These are phyloP conservation scores for Echium plantagineum DNA, from an alignment of 257 asterid species.

Conservation along the genomic window DNA sequence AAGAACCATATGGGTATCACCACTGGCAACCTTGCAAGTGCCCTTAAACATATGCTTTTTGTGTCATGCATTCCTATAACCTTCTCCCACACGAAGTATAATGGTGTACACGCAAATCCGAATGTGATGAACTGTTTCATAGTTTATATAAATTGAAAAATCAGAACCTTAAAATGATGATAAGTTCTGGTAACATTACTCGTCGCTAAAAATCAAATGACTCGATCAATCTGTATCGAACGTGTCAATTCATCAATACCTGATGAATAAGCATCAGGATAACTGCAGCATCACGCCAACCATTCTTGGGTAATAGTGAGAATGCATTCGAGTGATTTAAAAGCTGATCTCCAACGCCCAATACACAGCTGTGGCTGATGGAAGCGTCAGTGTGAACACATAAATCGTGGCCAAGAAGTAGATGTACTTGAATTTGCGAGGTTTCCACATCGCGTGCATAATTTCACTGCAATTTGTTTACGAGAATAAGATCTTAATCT, in stretches of 20 bases:
- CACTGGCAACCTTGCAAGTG: slow-evolving; percentile 74
- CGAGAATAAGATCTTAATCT: not conserved
- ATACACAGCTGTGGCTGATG: slow-evolving; percentile 86
- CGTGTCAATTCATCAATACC: slow-evolving; percentile 17
- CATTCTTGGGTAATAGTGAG: slow-evolving; percentile 55
- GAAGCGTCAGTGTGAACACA: slow-evolving; percentile 80
- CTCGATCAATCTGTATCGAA: too few relatives aligned
- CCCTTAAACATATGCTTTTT: slow-evolving; percentile 71
- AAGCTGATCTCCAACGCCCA: slow-evolving; percentile 95
- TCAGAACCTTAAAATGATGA: not conserved
- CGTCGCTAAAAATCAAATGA: too few relatives aligned
- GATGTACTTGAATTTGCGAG: slow-evolving; percentile 85
- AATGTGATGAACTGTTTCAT: slow-evolving; percentile 67
- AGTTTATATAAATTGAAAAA: not conserved
- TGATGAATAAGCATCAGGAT: slow-evolving; percentile 93
- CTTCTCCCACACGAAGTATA: slow-evolving; percentile 96
- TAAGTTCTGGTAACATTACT: not conserved
- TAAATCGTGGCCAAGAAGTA: slow-evolving; percentile 73
- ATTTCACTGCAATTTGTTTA: slow-evolving; percentile 43
- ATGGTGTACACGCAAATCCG: slow-evolving; percentile 89
- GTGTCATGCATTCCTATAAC: slow-evolving; percentile 93
- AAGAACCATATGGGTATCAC: slow-evolving; percentile 93
- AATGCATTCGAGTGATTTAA: slow-evolving; percentile 80
- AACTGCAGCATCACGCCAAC: slow-evolving; percentile 84
- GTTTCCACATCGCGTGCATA: slow-evolving; percentile 98